phyloP scores from a whole-genome alignment of 2,329 filamentous ascomycete species.

The Monosporascus sp. region DNA sequence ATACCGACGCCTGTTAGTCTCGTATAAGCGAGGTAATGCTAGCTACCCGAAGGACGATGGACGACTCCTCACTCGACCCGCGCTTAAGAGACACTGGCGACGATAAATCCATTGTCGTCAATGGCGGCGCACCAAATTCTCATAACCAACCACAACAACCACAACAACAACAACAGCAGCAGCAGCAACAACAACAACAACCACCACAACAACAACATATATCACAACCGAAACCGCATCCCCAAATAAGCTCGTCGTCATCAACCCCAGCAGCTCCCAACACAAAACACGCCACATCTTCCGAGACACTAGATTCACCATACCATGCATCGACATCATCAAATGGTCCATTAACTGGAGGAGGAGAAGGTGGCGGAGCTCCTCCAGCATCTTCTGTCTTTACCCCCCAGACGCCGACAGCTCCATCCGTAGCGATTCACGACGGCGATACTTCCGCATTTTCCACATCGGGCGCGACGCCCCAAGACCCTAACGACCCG shows the following conservation, averaged over 20 bases:
- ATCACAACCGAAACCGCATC: neutral
- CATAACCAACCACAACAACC: conserved; percentile 7
- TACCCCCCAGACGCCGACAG: conserved; percentile 18
- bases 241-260: neutral
- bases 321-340: conserved; percentile 1
- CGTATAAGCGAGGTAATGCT: neutral
- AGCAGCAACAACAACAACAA: conserved; percentile 1
- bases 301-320: neutral
- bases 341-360: conserved; percentile 8
- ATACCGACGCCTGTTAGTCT: neutral
- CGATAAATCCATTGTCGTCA: conserved; percentile 19
- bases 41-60: neutral
- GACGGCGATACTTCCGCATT: conserved; percentile 9
- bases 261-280: neutral
- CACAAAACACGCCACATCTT: neutral
- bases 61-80: conserved; percentile 20
- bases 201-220: conserved; percentile 1
- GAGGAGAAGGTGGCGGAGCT: neutral
- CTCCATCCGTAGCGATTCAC: conserved; percentile 4
- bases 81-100: conserved; percentile 20
- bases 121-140: conserved; percentile 5
- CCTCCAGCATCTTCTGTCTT: conserved; percentile 7
- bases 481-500: conserved; percentile 38
- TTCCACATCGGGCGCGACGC: conserved; percentile 7
- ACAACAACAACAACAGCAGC: neutral